Evolutionary conservation across 1,284 basidiomycete genomes (phyloP).

Genomic region (Xerocomus nothofagi): DNA sequence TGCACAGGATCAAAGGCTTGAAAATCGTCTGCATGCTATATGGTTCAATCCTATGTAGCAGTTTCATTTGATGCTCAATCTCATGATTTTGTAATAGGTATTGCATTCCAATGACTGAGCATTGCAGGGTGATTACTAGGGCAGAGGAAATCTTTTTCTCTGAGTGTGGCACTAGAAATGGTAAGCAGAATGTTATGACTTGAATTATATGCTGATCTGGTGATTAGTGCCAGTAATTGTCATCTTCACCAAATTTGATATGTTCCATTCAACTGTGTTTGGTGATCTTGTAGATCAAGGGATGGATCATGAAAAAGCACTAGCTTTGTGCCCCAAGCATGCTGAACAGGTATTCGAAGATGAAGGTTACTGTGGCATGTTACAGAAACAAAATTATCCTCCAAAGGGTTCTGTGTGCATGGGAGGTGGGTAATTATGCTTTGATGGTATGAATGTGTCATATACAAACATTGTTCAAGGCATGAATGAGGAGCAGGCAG

Average conservation of each 20-base stretch:
- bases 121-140: too few species aligned
- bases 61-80: too few species aligned
- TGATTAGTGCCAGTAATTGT: conserved; percentile 11
- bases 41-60: too few species aligned
- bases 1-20: too few species aligned
- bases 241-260: conserved; percentile 14
- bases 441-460: too few species aligned
- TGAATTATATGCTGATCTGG: background rate
- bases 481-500: background rate
- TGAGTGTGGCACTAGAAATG: too few species aligned
- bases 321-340: background rate
- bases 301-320: background rate
- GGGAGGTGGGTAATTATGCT: background rate
- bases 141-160: too few species aligned
- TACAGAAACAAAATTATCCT: background rate
- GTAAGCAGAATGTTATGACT: background rate
- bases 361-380: background rate
- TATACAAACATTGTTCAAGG: background rate
- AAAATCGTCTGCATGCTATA: too few species aligned
- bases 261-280: conserved; percentile 1
- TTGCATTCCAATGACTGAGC: too few species aligned
- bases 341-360: background rate
- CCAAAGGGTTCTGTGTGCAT: background rate
- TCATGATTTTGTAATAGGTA: too few species aligned
- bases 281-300: background rate